These are phyloP conservation scores for Penicillium sp. DNA, from an alignment of 2,329 filamentous ascomycete species.

Conservation along the genomic window DNA sequence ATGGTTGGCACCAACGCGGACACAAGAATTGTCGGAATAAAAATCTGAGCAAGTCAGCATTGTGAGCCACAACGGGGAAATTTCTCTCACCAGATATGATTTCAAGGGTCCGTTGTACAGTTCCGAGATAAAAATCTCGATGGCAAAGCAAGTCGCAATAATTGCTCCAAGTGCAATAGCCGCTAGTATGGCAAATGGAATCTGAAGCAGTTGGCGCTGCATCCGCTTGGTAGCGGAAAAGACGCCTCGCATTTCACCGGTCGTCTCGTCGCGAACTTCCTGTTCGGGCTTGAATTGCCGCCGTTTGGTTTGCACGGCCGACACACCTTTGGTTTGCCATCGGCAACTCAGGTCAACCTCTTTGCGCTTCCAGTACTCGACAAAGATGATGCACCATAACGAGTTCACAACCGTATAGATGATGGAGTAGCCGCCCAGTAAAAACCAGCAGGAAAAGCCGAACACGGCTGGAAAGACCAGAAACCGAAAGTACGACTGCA, in stretches of 20 bases:
- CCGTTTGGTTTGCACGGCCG: conserved; percentile 70
- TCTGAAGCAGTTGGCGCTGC: conserved; percentile 73
- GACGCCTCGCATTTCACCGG: conserved; percentile 69
- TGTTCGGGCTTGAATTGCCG: conserved; percentile 74
- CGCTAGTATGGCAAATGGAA: conserved; percentile 81
- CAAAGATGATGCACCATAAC: conserved; percentile 82
- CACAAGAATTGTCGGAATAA: conserved; percentile 81
- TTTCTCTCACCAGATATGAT: conserved; percentile 62
- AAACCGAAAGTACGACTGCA: conserved; percentile 89
- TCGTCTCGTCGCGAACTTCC: conserved; percentile 70
- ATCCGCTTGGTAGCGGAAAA: conserved; percentile 74
- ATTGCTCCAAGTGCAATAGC: conserved; percentile 70
- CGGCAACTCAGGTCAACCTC: conserved; percentile 80
- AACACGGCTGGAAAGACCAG: conserved; percentile 74
- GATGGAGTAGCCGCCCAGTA: conserved; percentile 77
- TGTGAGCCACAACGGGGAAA: not conserved
- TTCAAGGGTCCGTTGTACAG: conserved; percentile 90
- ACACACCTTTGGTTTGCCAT: conserved; percentile 86
- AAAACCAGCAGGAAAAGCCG: conserved; percentile 70
- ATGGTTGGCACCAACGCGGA: conserved; percentile 76
- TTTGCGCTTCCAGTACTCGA: conserved; percentile 95
- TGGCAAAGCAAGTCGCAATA: conserved; percentile 82
- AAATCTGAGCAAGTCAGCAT: conserved; percentile 51
- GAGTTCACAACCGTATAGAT: conserved; percentile 74
- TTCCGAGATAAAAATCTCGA: conserved; percentile 95